These are phyloP conservation scores for Talaromyces sp. DNA, from an alignment of 2,329 filamentous ascomycete species.

Conservation along the genomic window DNA sequence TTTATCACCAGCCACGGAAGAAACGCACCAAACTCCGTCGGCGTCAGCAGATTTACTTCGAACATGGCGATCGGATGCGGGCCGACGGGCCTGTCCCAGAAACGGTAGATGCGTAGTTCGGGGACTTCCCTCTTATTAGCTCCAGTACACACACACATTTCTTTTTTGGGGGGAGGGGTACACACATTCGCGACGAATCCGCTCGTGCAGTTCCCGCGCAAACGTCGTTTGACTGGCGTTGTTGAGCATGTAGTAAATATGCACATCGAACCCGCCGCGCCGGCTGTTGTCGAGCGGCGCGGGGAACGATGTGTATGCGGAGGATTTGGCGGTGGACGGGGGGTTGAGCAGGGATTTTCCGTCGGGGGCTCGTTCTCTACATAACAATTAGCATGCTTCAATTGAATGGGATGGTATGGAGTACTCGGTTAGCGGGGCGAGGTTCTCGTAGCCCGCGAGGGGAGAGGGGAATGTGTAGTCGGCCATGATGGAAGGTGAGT, in stretches of 20 bases:
- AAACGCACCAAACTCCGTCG: constrained; percentile 84
- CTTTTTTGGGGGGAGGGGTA: background rate
- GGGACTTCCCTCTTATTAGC: constrained; percentile 54
- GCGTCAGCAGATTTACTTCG: constrained; percentile 82
- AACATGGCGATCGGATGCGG: constrained; percentile 87
- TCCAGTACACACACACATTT: constrained; percentile 16
- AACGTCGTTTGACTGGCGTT: background rate
- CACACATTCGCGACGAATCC: constrained; percentile 2
- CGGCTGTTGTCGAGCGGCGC: constrained; percentile 61
- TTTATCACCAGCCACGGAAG: constrained; percentile 79
- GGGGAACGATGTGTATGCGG: constrained; percentile 65
- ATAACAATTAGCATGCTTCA: background rate
- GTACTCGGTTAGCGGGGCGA: constrained; percentile 44
- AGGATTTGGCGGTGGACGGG: constrained; percentile 54
- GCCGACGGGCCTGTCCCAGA: constrained; percentile 74
- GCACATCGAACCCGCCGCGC: constrained; percentile 75
- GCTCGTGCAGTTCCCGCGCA: background rate
- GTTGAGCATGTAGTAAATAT: constrained; percentile 52
- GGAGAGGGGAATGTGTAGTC: constrained; percentile 49
- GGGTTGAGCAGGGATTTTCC: constrained; percentile 74
- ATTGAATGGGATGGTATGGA: no score
- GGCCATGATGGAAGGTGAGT: background rate
- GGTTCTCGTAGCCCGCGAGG: constrained; percentile 47
- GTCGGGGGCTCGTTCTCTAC: constrained; percentile 59
- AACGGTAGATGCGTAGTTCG: constrained; percentile 72